Evolutionary conservation across 2,329 filamentous ascomycete genomes (phyloP).

Genomic region (Didymella pomorum): DNA sequence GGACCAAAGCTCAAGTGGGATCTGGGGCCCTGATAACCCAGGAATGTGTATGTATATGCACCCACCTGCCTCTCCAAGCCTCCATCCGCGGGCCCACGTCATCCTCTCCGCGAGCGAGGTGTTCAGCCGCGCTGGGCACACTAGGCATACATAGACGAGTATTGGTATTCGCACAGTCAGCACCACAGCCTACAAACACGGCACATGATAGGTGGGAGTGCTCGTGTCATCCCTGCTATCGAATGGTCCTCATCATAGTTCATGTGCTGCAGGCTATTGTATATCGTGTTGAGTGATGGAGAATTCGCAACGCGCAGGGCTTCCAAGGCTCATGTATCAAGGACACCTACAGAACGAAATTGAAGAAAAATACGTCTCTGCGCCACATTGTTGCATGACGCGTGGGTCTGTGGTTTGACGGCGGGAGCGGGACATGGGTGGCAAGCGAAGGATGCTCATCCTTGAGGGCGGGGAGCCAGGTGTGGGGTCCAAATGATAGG

Average conservation of each 20-base stretch:
- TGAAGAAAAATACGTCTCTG: background rate
- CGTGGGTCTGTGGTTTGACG: constrained; percentile 1
- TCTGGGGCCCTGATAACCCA: background rate
- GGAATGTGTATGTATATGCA: background rate
- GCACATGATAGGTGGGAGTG: background rate
- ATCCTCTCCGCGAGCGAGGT: background rate
- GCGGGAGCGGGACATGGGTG: constrained; percentile 12
- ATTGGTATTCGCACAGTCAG: constrained; percentile 11
- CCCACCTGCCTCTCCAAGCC: constrained; percentile 2
- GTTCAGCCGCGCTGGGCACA: constrained; percentile 9
- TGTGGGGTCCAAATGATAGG: no score
- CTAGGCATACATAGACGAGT: constrained; percentile 11
- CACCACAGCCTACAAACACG: background rate
- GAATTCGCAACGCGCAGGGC: background rate
- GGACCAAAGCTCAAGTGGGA: background rate
- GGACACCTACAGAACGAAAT: no score
- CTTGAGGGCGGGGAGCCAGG: background rate
- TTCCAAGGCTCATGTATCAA: no score
- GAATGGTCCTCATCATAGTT: background rate
- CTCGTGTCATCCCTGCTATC: background rate
- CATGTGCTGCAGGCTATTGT: background rate
- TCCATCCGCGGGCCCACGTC: constrained; percentile 1
- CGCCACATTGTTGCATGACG: background rate
- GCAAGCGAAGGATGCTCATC: constrained; percentile 10
- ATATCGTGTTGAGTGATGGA: background rate